Conservation (phyloP, 495 filamentous ascomycete genomes). For the Neurospora sp. region DNA sequence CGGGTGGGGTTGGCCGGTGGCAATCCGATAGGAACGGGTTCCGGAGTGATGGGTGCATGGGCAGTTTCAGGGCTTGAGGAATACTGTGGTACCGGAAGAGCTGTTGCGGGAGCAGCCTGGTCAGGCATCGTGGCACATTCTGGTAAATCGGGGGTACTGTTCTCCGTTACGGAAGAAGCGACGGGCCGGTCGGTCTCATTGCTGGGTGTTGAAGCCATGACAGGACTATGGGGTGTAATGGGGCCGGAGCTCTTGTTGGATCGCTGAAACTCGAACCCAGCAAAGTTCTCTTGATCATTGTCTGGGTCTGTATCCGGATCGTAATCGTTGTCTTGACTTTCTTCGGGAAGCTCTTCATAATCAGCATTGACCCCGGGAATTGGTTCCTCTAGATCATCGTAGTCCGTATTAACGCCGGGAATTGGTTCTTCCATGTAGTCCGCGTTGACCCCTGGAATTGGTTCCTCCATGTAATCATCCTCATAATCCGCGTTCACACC, state of each 20-base stretch:
- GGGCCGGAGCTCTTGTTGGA: conserved; percentile 40
- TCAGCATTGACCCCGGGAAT: conserved; percentile 69
- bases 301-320: conserved; percentile 28
- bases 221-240: conserved; percentile 36
- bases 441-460: conserved; percentile 24
- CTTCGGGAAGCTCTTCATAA: conserved; percentile 35
- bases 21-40: conserved; percentile 14
- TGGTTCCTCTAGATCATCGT: conserved; percentile 62
- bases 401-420: conserved; percentile 28
- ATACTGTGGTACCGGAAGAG: conserved; percentile 2
- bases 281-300: conserved; percentile 43
- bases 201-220: conserved; percentile 40
- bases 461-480: conserved; percentile 31
- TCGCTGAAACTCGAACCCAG: conserved; percentile 42
- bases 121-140: background rate
- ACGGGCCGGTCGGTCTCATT: conserved; percentile 41
- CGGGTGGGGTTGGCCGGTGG: background rate
- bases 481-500: conserved; percentile 62
- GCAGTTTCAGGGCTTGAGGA: background rate
- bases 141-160: conserved; percentile 18
- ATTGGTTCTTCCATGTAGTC: conserved; percentile 5
- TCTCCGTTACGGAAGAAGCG: conserved; percentile 40
- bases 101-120: background rate
- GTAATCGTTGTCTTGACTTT: conserved; percentile 1
- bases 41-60: conserved; percentile 1